phyloP scores from a whole-genome alignment of 257 asterid genomes.

The Rubia yunnanensis region DNA sequence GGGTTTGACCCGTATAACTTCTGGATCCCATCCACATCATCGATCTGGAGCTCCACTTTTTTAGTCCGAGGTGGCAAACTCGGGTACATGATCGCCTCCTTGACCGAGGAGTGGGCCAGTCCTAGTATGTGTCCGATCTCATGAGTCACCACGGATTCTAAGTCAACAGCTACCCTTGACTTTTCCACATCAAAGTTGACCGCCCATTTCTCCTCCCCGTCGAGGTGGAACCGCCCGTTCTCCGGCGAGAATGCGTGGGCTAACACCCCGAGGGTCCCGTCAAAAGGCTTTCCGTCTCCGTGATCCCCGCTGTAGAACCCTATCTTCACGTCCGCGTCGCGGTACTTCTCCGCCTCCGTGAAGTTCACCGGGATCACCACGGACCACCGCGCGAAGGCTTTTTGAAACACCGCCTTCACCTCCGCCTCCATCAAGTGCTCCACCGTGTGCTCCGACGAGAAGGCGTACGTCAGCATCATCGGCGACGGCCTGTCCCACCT shows the following conservation, averaged over 20 bases:
- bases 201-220: conserved; percentile 79
- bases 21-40: conserved; percentile 80
- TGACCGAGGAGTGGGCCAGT: conserved; percentile 76
- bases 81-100: conserved; percentile 83
- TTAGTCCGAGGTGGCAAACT: conserved; percentile 64
- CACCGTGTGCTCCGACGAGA: conserved; percentile 43
- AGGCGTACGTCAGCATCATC: conserved; percentile 53
- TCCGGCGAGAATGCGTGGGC: conserved; percentile 96
- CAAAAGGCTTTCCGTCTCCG: conserved; percentile 86
- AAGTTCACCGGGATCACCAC: conserved; percentile 79
- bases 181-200: conserved; percentile 47
- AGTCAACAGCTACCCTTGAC: conserved; percentile 65
- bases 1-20: conserved; percentile 82
- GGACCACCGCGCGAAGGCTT: conserved; percentile 78
- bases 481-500: conserved; percentile 48
- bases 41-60: conserved; percentile 62
- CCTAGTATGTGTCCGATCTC: conserved; percentile 90
- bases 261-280: conserved; percentile 66
- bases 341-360: conserved; percentile 42
- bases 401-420: conserved; percentile 26
- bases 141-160: conserved; percentile 93
- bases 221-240: conserved; percentile 76
- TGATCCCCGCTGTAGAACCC: conserved; percentile 82
- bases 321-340: conserved; percentile 53
- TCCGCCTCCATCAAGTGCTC: conserved; percentile 33